Conservation (phyloP, 495 filamentous ascomycete genomes). For the Penicillium cataractarum region DNA sequence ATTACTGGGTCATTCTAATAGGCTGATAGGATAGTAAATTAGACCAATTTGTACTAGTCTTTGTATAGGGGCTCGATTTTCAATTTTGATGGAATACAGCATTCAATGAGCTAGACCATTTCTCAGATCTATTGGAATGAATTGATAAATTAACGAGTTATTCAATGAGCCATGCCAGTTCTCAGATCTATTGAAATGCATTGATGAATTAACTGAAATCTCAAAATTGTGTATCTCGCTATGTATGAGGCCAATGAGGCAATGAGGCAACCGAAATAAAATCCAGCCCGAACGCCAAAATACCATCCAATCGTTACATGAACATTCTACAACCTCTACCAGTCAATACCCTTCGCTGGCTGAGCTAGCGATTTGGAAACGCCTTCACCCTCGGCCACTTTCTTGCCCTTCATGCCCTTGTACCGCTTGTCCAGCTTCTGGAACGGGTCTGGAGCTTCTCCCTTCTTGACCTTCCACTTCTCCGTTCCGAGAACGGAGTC, state of each 20-base stretch:
- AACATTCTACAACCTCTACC: slow-evolving; percentile 45
- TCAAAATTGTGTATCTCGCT: not conserved
- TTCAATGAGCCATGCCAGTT: not conserved
- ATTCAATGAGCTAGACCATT: not conserved
- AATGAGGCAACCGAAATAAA: not conserved
- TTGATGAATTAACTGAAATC: not conserved
- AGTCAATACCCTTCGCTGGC: slow-evolving; percentile 64
- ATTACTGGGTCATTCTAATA: not conserved
- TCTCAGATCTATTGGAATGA: not conserved
- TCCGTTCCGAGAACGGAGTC: slow-evolving; percentile 80
- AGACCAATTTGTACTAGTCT: not conserved
- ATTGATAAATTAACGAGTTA: not conserved
- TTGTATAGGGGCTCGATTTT: no score
- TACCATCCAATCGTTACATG: not conserved
- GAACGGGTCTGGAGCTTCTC: slow-evolving; percentile 66
- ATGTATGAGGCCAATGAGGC: no score
- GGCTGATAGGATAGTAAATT: not conserved
- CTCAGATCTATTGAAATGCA: not conserved
- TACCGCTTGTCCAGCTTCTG: slow-evolving; percentile 70
- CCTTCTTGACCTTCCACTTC: slow-evolving; percentile 82
- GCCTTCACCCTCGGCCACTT: slow-evolving; percentile 52
- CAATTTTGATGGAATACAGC: no score
- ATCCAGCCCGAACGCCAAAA: not conserved
- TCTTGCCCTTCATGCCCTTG: slow-evolving; percentile 60
- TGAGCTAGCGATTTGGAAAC: slow-evolving; percentile 45